A percentile compares a stretch with the other conserved stretches of the same genome.
Evolutionary conservation across 495 filamentous ascomycete species (phyloP).

Genomic region (Diplogelasinospora grovesii): DNA sequence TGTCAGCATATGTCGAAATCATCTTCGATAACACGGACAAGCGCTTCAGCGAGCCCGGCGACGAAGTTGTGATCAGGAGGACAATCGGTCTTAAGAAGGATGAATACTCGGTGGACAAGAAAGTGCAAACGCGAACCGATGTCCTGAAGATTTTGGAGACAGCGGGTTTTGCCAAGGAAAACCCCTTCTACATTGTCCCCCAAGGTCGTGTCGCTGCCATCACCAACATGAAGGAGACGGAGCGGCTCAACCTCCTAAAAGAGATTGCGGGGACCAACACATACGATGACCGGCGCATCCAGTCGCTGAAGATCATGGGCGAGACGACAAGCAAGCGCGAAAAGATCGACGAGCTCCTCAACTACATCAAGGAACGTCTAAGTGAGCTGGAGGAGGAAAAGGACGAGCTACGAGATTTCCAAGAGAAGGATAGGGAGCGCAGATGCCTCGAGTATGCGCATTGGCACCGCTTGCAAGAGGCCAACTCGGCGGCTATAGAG

Average conservation of each 20-base stretch:
- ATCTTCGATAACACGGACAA: slow-evolving; percentile 98
- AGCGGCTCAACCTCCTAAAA: slow-evolving; percentile 82
- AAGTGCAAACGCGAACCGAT: slow-evolving; percentile 90
- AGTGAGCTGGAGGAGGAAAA: slow-evolving; percentile 93
- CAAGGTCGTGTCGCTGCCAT: slow-evolving; percentile 92
- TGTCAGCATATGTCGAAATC: slow-evolving; percentile 98
- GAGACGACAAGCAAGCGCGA: slow-evolving; percentile 90
- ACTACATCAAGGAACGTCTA: slow-evolving; percentile 85
- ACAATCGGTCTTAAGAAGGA: slow-evolving; percentile 98
- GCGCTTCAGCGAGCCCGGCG: slow-evolving; percentile 88
- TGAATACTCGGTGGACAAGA: slow-evolving; percentile 93
- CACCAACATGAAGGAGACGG: slow-evolving; percentile 96
- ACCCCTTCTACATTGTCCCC: slow-evolving; percentile 98
- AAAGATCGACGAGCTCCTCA: slow-evolving; percentile 89
- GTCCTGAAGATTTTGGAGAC: slow-evolving; percentile 95
- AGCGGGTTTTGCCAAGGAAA: slow-evolving; percentile 92
- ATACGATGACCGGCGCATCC: slow-evolving; percentile 83
- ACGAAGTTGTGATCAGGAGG: slow-evolving; percentile 81
- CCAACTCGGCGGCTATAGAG: slow-evolving; percentile 67
- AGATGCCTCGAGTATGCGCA: slow-evolving; percentile 92
- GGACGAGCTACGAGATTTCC: slow-evolving; percentile 83
- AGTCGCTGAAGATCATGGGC: slow-evolving; percentile 93
- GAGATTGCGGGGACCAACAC: slow-evolving; percentile 96
- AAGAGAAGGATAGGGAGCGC: slow-evolving; percentile 90
- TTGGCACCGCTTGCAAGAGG: slow-evolving; percentile 79